phyloP scores from a whole-genome alignment of 441 rosid species.

The Adansonia madagascariensis region DNA sequence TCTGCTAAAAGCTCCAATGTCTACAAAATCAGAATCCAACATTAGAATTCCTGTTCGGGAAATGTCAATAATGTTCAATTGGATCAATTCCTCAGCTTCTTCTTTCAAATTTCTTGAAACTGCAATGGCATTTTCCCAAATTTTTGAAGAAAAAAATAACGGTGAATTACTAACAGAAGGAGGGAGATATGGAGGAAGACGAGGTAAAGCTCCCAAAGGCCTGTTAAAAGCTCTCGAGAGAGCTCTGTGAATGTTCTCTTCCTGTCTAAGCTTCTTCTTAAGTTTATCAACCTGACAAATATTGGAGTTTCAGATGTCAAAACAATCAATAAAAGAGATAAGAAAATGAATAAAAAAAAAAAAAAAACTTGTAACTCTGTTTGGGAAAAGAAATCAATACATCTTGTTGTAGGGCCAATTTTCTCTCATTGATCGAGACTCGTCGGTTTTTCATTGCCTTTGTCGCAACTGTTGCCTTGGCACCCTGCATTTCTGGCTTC shows the following conservation, averaged over 20 bases:
- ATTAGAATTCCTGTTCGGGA: constrained; percentile 23
- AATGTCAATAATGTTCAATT: background rate
- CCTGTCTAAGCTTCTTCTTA: constrained; percentile 77
- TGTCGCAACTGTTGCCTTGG: constrained; percentile 36
- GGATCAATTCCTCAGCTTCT: background rate
- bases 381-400: constrained; percentile 37
- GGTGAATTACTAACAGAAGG: constrained; percentile 57
- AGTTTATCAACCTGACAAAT: constrained; percentile 72
- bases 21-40: constrained; percentile 47
- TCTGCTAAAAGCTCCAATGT: constrained; percentile 86
- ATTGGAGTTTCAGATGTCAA: constrained; percentile 9
- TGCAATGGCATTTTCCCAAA: too few species aligned
- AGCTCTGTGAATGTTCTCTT: constrained; percentile 87
- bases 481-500: constrained; percentile 51
- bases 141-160: background rate
- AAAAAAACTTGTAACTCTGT: background rate
- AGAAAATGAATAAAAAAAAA: too few species aligned
- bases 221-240: constrained; percentile 81
- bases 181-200: constrained; percentile 89
- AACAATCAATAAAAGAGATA: background rate
- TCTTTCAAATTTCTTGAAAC: background rate
- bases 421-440: constrained; percentile 49
- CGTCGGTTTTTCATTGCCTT: constrained; percentile 42
- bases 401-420: constrained; percentile 73
- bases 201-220: constrained; percentile 91